phyloP scores from a whole-genome alignment of 192 early-diverging fungal species.

The Paraglomus occultum region DNA sequence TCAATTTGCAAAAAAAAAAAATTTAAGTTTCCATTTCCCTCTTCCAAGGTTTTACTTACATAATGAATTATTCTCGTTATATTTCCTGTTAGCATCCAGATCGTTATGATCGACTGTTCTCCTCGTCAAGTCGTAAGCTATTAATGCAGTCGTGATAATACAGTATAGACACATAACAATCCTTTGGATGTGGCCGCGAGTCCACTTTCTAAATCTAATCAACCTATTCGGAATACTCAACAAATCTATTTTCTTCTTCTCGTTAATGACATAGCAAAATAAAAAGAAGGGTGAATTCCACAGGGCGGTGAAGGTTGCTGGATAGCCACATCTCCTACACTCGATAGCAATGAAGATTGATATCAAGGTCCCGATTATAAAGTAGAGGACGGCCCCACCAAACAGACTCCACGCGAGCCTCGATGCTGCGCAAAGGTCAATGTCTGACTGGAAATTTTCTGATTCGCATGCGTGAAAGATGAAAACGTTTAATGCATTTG shows the following conservation, averaged over 20 bases:
- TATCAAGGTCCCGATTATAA: background rate
- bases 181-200: slow-evolving; percentile 1
- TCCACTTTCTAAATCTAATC: slow-evolving; percentile 25
- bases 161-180: background rate
- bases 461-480: slow-evolving; percentile 17
- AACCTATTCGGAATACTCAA: slow-evolving; percentile 24
- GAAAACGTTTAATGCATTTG: background rate
- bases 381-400: slow-evolving; percentile 17
- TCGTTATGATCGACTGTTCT: slow-evolving; percentile 19
- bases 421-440: slow-evolving; percentile 18
- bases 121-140: slow-evolving; percentile 11
- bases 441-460: slow-evolving; percentile 1
- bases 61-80: background rate
- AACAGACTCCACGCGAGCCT: slow-evolving; percentile 15
- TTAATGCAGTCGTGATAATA: slow-evolving; percentile 11
- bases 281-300: slow-evolving; percentile 27
- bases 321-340: slow-evolving; percentile 18
- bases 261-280: slow-evolving; percentile 16
- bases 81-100: background rate
- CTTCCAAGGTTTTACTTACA: slow-evolving; percentile 20
- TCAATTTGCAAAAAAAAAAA: background rate
- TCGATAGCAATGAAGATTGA: background rate
- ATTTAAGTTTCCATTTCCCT: no score
- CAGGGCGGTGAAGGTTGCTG: slow-evolving; percentile 16
- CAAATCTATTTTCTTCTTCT: slow-evolving; percentile 14